Conservation (phyloP, 2,329 filamentous ascomycete species). For the Ascochyta viciae-villosae region DNA sequence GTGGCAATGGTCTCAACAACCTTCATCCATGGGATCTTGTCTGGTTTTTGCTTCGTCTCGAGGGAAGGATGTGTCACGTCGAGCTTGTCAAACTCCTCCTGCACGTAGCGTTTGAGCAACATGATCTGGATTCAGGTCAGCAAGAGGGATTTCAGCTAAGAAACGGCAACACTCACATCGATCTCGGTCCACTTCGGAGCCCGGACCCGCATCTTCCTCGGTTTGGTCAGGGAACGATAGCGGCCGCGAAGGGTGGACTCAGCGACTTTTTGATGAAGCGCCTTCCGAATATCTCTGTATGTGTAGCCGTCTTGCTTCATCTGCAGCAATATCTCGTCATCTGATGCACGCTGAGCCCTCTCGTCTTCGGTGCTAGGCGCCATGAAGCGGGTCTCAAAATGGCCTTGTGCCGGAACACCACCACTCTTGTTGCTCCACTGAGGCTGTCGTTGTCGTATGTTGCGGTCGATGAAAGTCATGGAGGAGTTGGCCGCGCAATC, state of each 20-base stretch:
- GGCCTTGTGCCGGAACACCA: slow-evolving; percentile 6
- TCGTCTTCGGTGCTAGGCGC: not conserved
- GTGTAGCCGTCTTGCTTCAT: slow-evolving; percentile 64
- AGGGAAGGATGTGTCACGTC: slow-evolving; percentile 15
- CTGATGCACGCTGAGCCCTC: slow-evolving; percentile 20
- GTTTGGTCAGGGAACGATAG: slow-evolving; percentile 70
- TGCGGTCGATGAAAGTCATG: not conserved
- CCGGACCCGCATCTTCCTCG: slow-evolving; percentile 66
- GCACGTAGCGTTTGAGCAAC: slow-evolving; percentile 34
- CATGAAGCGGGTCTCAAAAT: slow-evolving; percentile 10
- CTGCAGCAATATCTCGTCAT: slow-evolving; percentile 56
- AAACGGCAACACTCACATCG: slow-evolving; percentile 64
- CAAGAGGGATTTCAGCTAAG: not conserved
- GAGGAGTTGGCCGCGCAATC: slow-evolving; percentile 3
- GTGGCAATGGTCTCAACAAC: slow-evolving; percentile 61
- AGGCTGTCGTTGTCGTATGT: slow-evolving; percentile 1
- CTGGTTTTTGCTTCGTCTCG: slow-evolving; percentile 24
- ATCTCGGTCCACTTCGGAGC: slow-evolving; percentile 68
- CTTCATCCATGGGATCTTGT: slow-evolving; percentile 65
- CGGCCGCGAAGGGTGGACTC: slow-evolving; percentile 77
- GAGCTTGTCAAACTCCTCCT: slow-evolving; percentile 29
- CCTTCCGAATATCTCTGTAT: slow-evolving; percentile 68
- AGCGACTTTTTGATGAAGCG: slow-evolving; percentile 66
- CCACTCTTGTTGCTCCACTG: slow-evolving; percentile 13
- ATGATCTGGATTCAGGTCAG: slow-evolving; percentile 31